A percentile compares a stretch with the other conserved stretches of the same genome.
phyloP scores from a whole-genome alignment of 768 basidiomycete species.

The Lactifluus echinatus region DNA sequence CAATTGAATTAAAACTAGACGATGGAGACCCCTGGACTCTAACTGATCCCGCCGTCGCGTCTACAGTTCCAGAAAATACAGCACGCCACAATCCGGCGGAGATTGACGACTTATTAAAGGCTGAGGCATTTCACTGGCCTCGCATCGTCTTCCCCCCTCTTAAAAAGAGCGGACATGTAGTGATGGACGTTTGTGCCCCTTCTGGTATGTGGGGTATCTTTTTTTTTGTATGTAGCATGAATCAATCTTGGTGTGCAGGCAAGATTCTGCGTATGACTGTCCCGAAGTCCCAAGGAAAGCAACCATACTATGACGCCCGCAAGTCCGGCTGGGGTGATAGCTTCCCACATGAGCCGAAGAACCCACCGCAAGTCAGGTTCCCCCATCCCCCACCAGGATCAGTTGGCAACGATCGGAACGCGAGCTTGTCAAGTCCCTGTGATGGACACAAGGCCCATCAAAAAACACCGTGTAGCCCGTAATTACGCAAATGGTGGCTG shows the following conservation, averaged over 20 bases:
- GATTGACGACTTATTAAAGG: constrained; percentile 47
- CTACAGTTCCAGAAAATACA: background rate
- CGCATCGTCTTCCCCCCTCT: constrained; percentile 87
- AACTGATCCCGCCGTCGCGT: background rate
- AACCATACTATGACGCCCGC: constrained; percentile 88
- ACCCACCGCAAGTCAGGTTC: constrained; percentile 54
- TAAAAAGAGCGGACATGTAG: constrained; percentile 86
- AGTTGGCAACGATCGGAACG: constrained; percentile 26
- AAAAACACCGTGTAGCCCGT: background rate
- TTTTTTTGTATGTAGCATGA: background rate
- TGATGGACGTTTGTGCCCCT: constrained; percentile 79
- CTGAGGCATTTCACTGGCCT: constrained; percentile 83
- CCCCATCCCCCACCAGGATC: constrained; percentile 35
- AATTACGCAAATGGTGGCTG: background rate
- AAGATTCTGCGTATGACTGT: constrained; percentile 88
- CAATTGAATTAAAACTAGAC: constrained; percentile 22
- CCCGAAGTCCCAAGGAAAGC: constrained; percentile 92
- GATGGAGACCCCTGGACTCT: constrained; percentile 6
- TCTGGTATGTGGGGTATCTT: constrained; percentile 53
- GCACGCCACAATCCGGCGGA: constrained; percentile 25
- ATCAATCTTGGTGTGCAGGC: constrained; percentile 38
- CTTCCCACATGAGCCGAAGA: constrained; percentile 87
- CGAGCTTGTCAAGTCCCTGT: constrained; percentile 13
- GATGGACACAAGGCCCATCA: background rate
- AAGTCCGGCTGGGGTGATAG: constrained; percentile 93